Conservation (phyloP, 1,139 yeast genomes). For the Arxiozyma heterogenica region DNA sequence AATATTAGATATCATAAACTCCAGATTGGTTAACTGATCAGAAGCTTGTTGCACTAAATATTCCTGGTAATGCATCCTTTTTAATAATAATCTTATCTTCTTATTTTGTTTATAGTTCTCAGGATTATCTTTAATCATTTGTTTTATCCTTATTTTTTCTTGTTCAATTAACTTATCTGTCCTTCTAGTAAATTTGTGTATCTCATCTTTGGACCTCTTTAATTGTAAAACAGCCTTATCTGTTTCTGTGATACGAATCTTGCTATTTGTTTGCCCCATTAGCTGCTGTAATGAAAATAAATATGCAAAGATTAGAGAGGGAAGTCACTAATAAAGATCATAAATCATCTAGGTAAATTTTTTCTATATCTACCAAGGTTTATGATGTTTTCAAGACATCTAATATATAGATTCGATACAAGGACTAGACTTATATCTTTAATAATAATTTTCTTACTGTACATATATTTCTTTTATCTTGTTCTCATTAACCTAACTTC, state of each 20-base stretch:
- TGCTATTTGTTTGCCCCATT: slow-evolving; percentile 30
- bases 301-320: background rate
- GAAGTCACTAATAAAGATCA: background rate
- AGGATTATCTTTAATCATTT: slow-evolving; percentile 23
- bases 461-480: too few species aligned
- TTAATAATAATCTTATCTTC: slow-evolving; percentile 52
- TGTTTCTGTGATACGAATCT: slow-evolving; percentile 56
- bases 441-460: too few species aligned
- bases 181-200: slow-evolving; percentile 63
- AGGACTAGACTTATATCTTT: background rate
- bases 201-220: slow-evolving; percentile 78
- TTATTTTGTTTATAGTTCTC: slow-evolving; percentile 32
- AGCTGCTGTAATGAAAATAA: background rate
- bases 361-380: background rate
- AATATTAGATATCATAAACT: slow-evolving; percentile 60
- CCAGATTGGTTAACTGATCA: slow-evolving; percentile 69
- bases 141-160: slow-evolving; percentile 27
- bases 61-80: slow-evolving; percentile 76
- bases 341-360: too few species aligned
- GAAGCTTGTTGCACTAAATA: slow-evolving; percentile 58
- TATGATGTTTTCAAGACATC: too few species aligned
- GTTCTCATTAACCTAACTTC: background rate
- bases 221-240: slow-evolving; percentile 80
- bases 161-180: slow-evolving; percentile 44
- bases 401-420: too few species aligned